A percentile compares a stretch with the other conserved stretches of the same genome.
phyloP scores from a whole-genome alignment of 2,329 filamentous ascomycete species.

The Xylariaceae sp. region DNA sequence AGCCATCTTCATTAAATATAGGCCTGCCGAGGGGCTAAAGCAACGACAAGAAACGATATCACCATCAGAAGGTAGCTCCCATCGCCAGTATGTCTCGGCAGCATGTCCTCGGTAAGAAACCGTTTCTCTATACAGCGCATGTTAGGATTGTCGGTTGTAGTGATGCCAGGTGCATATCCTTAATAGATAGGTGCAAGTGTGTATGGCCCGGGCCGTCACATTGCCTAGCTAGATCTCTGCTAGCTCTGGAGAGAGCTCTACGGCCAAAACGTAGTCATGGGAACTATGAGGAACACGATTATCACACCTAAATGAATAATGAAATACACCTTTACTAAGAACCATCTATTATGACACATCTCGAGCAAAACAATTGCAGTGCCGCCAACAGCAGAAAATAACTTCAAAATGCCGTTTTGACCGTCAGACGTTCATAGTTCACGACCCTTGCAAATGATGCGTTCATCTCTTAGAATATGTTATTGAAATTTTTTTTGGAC shows the following conservation, averaged over 20 bases:
- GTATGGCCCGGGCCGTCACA: too few species aligned
- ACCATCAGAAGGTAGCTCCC: neutral
- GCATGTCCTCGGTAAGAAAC: neutral
- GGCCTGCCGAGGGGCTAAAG: neutral
- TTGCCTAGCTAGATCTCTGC: too few species aligned
- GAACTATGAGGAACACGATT: neutral
- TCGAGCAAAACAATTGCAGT: neutral
- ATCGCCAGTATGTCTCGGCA: neutral
- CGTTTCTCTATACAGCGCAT: neutral
- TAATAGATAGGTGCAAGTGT: neutral
- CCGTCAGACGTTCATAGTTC: too few species aligned
- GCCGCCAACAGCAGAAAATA: neutral
- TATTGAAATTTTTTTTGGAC: slow-evolving; percentile 15
- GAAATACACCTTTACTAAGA: neutral
- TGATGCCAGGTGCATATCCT: neutral
- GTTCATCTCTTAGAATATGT: slow-evolving; percentile 8
- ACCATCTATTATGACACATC: neutral
- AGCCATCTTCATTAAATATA: neutral
- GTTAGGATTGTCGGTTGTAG: neutral
- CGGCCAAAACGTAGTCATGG: neutral
- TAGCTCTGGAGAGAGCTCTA: neutral
- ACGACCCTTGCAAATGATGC: too few species aligned
- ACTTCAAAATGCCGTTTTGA: too few species aligned
- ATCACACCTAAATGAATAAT: slow-evolving; percentile 2
- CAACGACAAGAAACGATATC: neutral